Evolutionary conservation across 495 filamentous ascomycete species (phyloP), one percentile per base, ranked within the genome.

Genomic region (Hypoxylon crocopeplum): DNA sequence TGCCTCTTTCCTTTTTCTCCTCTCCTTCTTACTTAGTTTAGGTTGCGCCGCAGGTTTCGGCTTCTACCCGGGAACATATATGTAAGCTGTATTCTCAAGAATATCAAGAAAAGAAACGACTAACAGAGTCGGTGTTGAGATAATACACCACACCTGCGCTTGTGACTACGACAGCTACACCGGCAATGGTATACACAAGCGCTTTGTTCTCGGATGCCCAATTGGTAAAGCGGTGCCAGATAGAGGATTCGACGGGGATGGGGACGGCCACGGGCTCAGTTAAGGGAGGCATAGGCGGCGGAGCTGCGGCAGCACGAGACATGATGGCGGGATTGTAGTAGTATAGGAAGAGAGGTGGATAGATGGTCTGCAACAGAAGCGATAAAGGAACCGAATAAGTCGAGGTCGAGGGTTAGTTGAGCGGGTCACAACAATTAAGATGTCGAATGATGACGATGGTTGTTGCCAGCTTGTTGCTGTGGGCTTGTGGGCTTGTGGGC

Each of bases 161-260:
- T 21, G 89, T 93, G 52, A 93, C 90, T 21, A 97, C 91, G 24
- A 98, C 85, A 37, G 92, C 92, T 21, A 96, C 88, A 72, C 93
- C 94, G 51, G 91, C 91, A 76, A 97, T 89, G 59, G 95, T 96
- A 74, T 97, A 98, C 32, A 97, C 94, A 39, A 93, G 79, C 33
- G 88, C 89, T 77, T 97, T 98, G 72, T 98, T 88, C 67, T 98
- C 94, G 0, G 93, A 91, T 19, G 88, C 91, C 92, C 93, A 98
- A 73, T 83, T 89, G 59, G 91, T 89, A 68, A 97, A 75, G 55
- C 92, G 86, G 73, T 93, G 88, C 91, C 91, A 96, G 47, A 95
- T 70, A 16, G 92, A 91, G 56, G 88, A 82, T 33, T 79, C 69
- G 56, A 75, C 75, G 7, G 75, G 67, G 37, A 81, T 44, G 13